Conservation (phyloP, 2,329 filamentous ascomycete species). For the Aspergillus novoparasiticus region DNA sequence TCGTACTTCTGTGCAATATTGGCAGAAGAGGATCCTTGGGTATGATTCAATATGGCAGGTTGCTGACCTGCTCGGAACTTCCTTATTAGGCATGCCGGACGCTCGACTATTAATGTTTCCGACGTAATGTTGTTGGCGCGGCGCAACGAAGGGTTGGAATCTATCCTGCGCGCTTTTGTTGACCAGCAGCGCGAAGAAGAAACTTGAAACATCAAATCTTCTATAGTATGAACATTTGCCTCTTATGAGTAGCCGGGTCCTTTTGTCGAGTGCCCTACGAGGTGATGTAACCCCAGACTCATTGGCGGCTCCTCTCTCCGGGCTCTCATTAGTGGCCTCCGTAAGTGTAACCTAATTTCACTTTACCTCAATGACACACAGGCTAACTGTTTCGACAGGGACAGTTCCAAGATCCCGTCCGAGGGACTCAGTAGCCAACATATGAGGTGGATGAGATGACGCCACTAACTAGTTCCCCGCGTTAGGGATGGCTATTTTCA, state of each 20-base stretch:
- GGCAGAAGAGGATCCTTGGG: not conserved
- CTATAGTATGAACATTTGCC: not conserved
- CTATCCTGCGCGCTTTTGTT: conserved; percentile 60
- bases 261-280: not conserved
- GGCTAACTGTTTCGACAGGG: not conserved
- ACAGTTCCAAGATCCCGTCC: not conserved
- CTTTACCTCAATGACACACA: not conserved
- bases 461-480: conserved; percentile 8
- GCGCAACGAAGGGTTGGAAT: conserved; percentile 81
- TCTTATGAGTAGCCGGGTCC: not conserved
- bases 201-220: conserved; percentile 16
- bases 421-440: not conserved
- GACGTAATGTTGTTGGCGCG: conserved; percentile 87
- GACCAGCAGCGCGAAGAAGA: conserved; percentile 33
- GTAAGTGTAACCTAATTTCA: conserved; percentile 4
- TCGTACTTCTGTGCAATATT: not conserved
- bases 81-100: conserved; percentile 73
- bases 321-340: not conserved
- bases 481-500: not conserved
- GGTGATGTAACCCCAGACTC: not conserved
- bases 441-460: conserved; percentile 8
- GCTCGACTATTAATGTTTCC: conserved; percentile 76
- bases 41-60: not conserved
- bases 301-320: conserved; percentile 14
- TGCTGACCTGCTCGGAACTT: conserved; percentile 15